Evolutionary conservation across 116 monocot genomes (phyloP), one percentile per base, ranked within the genome.

Genomic region (Papilionanthe hybrid): DNA sequence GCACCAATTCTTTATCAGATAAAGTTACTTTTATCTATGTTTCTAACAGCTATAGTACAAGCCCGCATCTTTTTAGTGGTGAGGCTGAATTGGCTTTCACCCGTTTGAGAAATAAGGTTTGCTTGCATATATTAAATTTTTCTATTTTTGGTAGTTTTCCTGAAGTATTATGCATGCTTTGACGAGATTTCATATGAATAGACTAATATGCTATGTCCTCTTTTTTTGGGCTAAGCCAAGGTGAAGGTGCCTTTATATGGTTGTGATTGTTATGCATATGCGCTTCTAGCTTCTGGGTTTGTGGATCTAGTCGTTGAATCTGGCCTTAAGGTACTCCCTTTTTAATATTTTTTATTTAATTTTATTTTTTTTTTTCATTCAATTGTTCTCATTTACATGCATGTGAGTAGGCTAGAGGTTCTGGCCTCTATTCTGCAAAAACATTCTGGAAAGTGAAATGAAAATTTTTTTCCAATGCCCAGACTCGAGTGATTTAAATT

Each of bases 211-310:
- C 48, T 42, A 57, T 72, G 55, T 48, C 53, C 7, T 45, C 7
- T 45, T 45, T 11, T 78, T 45, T 56, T 83, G 11, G 48, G 76
- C 23, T 78, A 17, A 65, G 77, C 22, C 13, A 37, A 97, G 97
- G 94, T 97, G n/a, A 97, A 92, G 89, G 94, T 97, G 49, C 94
- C 92, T 77, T 76, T 94, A 11, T 97, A 97, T 88, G 97, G 92
- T 23, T 94, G 97, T 77, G 97, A 97, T 88, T 97, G 92, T 82
- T 97, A 97, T 81, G 97, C 97, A 12, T 97, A 97, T 86, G 97
- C 97, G 48, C 97, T 97, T 76, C 75, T 94, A 49, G 90, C 97
- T 68, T 89, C 92, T 84, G 97, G 97, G 10, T 92, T 90, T 87
- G 94, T 92, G 60, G 94, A 94, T 87, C 92, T 97, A 85, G 97